Evolutionary conservation across 179 eudicot genomes (phyloP).

Genomic region (Nepenthes alata): DNA sequence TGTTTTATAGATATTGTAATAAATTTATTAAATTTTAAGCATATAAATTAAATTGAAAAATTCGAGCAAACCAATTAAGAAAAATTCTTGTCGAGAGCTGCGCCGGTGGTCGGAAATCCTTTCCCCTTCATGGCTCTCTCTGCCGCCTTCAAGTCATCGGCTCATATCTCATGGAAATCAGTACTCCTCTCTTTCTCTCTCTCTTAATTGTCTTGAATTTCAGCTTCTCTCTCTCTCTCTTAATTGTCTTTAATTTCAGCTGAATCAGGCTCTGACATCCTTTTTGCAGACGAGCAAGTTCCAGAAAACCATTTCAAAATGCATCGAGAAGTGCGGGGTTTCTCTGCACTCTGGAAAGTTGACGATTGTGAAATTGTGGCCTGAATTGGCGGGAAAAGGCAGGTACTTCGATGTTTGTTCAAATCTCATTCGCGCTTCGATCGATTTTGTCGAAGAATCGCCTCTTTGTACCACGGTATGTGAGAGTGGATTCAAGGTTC

Average conservation of each 20-base stretch:
- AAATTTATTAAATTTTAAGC: no score
- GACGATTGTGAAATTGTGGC: conserved; percentile 44
- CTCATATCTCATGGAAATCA: conserved; percentile 57
- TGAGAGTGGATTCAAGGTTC: conserved; percentile 41
- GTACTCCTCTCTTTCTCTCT: conserved; percentile 23
- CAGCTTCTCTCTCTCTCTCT: conserved; percentile 6
- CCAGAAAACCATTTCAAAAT: conserved; percentile 55
- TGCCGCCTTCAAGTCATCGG: conserved; percentile 28
- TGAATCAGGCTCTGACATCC: neutral
- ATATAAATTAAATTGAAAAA: no score
- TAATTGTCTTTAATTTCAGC: neutral
- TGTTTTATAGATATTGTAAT: no score
- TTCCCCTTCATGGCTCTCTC: neutral
- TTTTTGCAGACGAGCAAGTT: conserved; percentile 52
- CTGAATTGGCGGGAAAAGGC: conserved; percentile 58
- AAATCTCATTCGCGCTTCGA: conserved; percentile 39
- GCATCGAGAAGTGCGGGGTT: conserved; percentile 45
- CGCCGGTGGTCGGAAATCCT: neutral
- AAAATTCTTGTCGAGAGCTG: no score
- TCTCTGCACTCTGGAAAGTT: conserved; percentile 59
- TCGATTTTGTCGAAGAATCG: conserved; percentile 36
- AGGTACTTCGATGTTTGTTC: conserved; percentile 45
- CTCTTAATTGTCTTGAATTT: neutral
- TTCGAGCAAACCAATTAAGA: no score
- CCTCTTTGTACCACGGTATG: conserved; percentile 67